phyloP scores from a whole-genome alignment of 176 grass and related monocot genomes.

The Oryza glumipatula region DNA sequence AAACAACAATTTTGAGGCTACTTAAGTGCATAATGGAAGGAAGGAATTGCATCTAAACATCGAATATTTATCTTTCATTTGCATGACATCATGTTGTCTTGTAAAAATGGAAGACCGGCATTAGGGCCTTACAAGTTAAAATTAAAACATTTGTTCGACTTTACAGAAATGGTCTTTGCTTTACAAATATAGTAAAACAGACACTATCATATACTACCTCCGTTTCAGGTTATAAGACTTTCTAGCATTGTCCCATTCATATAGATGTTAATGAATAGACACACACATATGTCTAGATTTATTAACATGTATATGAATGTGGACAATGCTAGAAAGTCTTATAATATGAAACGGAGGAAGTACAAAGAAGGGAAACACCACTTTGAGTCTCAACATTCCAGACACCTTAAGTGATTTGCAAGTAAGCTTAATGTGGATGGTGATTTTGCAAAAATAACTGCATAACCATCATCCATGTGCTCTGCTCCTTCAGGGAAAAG shows the following conservation, averaged over 20 bases:
- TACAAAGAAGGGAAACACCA: neutral
- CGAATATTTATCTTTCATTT: conserved; percentile 16
- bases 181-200: conserved; percentile 19
- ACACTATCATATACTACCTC: neutral
- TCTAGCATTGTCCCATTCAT: too few species aligned
- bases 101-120: neutral
- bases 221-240: too few species aligned
- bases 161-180: conserved; percentile 15
- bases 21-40: neutral
- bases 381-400: conserved; percentile 33
- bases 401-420: conserved; percentile 52
- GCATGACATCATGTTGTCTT: neutral
- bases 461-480: conserved; percentile 87
- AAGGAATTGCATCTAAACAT: neutral
- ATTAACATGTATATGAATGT: too few species aligned
- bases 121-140: neutral
- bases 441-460: conserved; percentile 62
- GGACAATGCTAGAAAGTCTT: too few species aligned
- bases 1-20: neutral
- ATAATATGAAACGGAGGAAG: too few species aligned
- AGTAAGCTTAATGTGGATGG: conserved; percentile 55
- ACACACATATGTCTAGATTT: too few species aligned
- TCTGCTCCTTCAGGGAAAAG: conserved; percentile 83
- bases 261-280: too few species aligned
- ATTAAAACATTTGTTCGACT: neutral